These are phyloP conservation scores for Thymus quinquecostatus DNA, from an alignment of 257 asterid genomes.

Conservation along the genomic window DNA sequence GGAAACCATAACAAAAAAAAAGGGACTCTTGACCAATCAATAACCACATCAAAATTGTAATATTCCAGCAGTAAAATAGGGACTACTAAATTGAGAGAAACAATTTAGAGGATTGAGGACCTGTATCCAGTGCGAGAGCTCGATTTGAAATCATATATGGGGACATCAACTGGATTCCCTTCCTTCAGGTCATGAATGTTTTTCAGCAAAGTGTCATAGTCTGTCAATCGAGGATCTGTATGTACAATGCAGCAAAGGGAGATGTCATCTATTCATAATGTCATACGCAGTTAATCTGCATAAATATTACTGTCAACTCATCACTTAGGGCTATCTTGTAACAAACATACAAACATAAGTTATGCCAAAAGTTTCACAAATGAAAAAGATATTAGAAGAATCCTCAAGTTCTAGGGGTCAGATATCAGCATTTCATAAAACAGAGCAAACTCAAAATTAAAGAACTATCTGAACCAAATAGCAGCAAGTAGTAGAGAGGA, in stretches of 20 bases:
- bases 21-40: slow-evolving; percentile 10
- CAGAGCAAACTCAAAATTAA: slow-evolving; percentile 17
- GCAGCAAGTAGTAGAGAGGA: slow-evolving; percentile 14
- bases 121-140: slow-evolving; percentile 96
- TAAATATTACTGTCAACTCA: slow-evolving; percentile 11
- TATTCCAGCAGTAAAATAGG: slow-evolving; percentile 14
- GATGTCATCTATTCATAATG: slow-evolving; percentile 24
- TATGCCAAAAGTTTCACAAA: not conserved
- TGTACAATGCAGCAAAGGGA: slow-evolving; percentile 30
- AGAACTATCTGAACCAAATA: slow-evolving; percentile 9
- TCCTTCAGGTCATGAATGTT: slow-evolving; percentile 85
- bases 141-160: slow-evolving; percentile 96
- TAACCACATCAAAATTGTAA: not conserved
- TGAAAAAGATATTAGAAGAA: not conserved
- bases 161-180: slow-evolving; percentile 77
- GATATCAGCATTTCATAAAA: slow-evolving; percentile 1
- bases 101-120: slow-evolving; percentile 41
- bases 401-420: not conserved
- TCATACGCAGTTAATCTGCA: not conserved
- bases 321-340: not conserved
- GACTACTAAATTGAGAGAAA: slow-evolving; percentile 21
- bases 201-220: slow-evolving; percentile 84
- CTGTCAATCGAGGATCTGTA: slow-evolving; percentile 97
- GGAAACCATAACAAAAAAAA: not conserved
- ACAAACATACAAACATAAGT: not conserved